A percentile compares a stretch with the other conserved stretches of the same genome.
phyloP scores from a whole-genome alignment of 176 grass and related monocot genomes.

The Avena insularis region DNA sequence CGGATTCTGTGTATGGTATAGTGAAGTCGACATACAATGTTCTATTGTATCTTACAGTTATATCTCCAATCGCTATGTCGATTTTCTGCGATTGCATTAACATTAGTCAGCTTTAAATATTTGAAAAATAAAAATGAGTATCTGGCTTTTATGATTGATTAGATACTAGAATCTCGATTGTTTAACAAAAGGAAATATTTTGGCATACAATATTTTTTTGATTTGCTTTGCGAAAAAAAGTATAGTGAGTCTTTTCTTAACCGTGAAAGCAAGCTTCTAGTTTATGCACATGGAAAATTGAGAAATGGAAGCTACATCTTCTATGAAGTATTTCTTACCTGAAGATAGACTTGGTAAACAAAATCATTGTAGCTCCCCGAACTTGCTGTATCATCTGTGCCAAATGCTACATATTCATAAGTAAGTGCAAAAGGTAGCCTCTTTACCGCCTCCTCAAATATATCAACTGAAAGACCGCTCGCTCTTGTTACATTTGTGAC shows the following conservation, averaged over 20 bases:
- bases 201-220: not conserved
- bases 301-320: not conserved
- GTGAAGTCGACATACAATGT: conserved; percentile 57
- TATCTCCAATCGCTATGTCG: conserved; percentile 51
- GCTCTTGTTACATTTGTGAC: conserved; percentile 33
- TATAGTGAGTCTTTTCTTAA: not conserved
- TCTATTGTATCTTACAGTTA: conserved; percentile 54
- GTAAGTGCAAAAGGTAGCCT: conserved; percentile 46
- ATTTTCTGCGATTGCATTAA: conserved; percentile 22
- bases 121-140: conserved; percentile 23
- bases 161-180: not conserved
- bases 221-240: not conserved
- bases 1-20: conserved; percentile 52
- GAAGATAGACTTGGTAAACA: conserved; percentile 51
- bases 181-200: not conserved
- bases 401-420: conserved; percentile 41
- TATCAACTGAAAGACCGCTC: conserved; percentile 29
- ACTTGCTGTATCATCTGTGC: not conserved
- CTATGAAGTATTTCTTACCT: conserved; percentile 20
- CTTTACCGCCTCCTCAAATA: conserved; percentile 49
- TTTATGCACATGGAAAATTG: not conserved
- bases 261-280: not conserved
- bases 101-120: conserved; percentile 13
- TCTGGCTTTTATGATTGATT: not conserved
- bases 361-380: conserved; percentile 45